phyloP scores from a whole-genome alignment of 2,329 filamentous ascomycete genomes.

The Penicillium sclerotiorum region DNA sequence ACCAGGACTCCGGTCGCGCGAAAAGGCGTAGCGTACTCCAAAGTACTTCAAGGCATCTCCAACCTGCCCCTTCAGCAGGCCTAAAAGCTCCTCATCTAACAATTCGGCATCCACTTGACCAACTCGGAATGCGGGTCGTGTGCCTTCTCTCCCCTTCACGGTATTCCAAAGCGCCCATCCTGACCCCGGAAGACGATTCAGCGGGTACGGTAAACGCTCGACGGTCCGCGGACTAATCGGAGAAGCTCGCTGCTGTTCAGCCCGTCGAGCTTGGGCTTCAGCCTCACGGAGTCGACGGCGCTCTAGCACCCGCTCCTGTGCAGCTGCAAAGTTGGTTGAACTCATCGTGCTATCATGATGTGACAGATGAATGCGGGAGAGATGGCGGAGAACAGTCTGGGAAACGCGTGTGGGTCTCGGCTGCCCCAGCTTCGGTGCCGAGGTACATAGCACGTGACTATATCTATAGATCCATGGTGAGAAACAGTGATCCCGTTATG shows the following conservation, averaged over 20 bases:
- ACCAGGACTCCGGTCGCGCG: neutral
- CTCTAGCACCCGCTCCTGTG: constrained; percentile 81
- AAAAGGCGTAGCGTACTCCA: constrained; percentile 54
- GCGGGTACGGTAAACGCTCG: constrained; percentile 62
- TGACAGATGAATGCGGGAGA: constrained; percentile 6
- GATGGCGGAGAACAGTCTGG: neutral
- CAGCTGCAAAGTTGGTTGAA: constrained; percentile 76
- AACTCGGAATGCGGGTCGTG: constrained; percentile 83
- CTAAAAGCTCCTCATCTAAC: constrained; percentile 87
- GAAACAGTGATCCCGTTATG: no score
- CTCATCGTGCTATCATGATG: constrained; percentile 52
- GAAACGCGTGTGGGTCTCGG: constrained; percentile 4
- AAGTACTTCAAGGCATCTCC: constrained; percentile 87
- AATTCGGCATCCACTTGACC: constrained; percentile 96
- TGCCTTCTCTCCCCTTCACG: constrained; percentile 74
- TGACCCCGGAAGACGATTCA: constrained; percentile 56
- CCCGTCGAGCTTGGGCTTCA: constrained; percentile 60
- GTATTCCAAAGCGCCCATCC: constrained; percentile 66
- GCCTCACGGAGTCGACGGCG: constrained; percentile 76
- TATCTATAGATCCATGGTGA: neutral
- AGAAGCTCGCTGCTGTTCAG: constrained; percentile 48
- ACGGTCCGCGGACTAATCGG: constrained; percentile 57
- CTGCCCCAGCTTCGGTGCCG: constrained; percentile 6
- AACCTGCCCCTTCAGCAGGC: constrained; percentile 82
- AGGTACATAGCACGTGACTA: constrained; percentile 6